phyloP scores from a whole-genome alignment of 139 green algal species.

The Marvania coccoides region DNA sequence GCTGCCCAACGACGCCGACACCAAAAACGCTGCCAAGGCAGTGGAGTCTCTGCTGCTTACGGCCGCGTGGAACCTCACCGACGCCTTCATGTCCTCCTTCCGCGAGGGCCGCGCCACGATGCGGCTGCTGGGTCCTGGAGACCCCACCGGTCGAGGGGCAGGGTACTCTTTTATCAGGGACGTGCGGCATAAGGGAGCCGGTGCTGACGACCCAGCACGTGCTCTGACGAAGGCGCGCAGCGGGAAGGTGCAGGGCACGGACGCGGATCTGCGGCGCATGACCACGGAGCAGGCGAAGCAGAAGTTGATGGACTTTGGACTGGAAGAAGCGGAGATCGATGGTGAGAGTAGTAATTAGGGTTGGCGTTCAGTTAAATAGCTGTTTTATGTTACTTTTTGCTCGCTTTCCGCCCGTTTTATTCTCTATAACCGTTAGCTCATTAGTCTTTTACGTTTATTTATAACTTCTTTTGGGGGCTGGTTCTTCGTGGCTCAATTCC shows the following conservation, averaged over 20 bases:
- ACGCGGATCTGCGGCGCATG: constrained; percentile 65
- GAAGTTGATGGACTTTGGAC: constrained; percentile 36
- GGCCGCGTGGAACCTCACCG: constrained; percentile 46
- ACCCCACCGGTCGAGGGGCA: constrained; percentile 63
- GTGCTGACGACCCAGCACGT: constrained; percentile 17
- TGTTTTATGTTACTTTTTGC: no score
- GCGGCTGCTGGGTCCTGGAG: constrained; percentile 40
- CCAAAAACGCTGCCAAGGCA: constrained; percentile 9
- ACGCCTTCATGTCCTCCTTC: constrained; percentile 47
- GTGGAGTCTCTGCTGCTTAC: constrained; percentile 18
- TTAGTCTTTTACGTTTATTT: no score
- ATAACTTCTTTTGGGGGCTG: no score
- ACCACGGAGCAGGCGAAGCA: constrained; percentile 45
- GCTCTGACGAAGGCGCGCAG: constrained; percentile 16
- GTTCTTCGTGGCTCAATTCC: no score
- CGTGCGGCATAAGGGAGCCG: constrained; percentile 10
- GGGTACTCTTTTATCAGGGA: constrained; percentile 60
- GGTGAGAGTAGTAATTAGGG: no score
- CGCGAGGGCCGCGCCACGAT: constrained; percentile 25
- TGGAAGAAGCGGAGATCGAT: constrained; percentile 22
- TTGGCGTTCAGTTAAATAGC: no score
- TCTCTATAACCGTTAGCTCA: no score
- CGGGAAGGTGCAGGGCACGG: constrained; percentile 52
- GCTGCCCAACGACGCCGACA: constrained; percentile 34
- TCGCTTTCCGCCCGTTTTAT: no score